A percentile compares a stretch with the other conserved stretches of the same genome.
phyloP scores from a whole-genome alignment of 345 rosid species.

The Sisymbrium altissimum region DNA sequence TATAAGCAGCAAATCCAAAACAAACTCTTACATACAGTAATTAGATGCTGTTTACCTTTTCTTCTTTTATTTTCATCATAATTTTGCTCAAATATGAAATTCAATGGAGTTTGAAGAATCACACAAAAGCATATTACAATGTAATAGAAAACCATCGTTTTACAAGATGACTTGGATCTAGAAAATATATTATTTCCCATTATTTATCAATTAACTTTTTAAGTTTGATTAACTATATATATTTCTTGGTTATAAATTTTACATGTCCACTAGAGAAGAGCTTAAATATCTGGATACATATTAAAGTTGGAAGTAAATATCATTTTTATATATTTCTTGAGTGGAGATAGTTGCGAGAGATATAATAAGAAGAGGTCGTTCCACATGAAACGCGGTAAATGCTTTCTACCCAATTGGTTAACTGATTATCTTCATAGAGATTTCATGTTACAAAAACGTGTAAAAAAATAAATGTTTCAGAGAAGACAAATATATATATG shows the following conservation, averaged over 20 bases:
- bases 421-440: slow-evolving; percentile 23
- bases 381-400: slow-evolving; percentile 79
- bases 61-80: too few relatives aligned
- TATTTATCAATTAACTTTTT: too few relatives aligned
- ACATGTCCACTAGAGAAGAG: too few relatives aligned
- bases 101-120: background rate
- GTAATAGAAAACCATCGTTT: background rate
- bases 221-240: too few relatives aligned
- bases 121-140: background rate
- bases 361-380: slow-evolving; percentile 42
- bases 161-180: background rate
- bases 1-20: background rate
- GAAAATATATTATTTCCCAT: too few relatives aligned
- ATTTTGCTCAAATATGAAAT: background rate
- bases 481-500: background rate
- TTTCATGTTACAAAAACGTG: slow-evolving; percentile 27
- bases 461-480: slow-evolving; percentile 25
- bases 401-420: slow-evolving; percentile 35
- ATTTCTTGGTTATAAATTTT: too few relatives aligned
- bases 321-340: background rate
- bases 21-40: background rate
- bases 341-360: background rate
- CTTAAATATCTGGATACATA: background rate
- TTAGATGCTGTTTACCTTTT: background rate
- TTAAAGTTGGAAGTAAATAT: background rate